Evolutionary conservation across 2,329 filamentous ascomycete species (phyloP), one percentile per base, ranked within the genome.

Genomic region (Trichoderma endophyticum): DNA sequence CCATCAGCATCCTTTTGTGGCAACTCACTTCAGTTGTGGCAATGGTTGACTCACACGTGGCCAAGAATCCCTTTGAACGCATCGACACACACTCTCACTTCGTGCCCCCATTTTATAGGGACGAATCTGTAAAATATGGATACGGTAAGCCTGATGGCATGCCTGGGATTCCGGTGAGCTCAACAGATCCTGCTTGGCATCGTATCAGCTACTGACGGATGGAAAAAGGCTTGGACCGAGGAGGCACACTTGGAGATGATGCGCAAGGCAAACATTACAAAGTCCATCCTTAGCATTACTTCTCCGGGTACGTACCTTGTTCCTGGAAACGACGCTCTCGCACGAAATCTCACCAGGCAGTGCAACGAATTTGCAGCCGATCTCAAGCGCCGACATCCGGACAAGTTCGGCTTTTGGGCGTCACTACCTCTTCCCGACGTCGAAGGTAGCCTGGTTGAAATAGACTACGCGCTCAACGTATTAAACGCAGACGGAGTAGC

Each of bases 271-370:
- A 83, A 84, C 73, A 86, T 90, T 73, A 77, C 77, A 5, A 86
- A 84, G 75, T 86, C 86, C 12, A 85, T 89, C 48, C 78, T 90
- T 11, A 87, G 85, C 75, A 84, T 89, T 76, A 86, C 84, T 6
- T 84, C 84, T 0, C 88, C 87, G 0, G 87, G 87, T 15, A 86
- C 84, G 0, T 79, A 86, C 72, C 79, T 89, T 0, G 34, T 26
- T 14, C 70, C 73, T 32, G 77, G 77, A 1, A 79, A 86, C 72
- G 74, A 81, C 57, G 12, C 8, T n/a, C 64, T 67, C 5, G 68
- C 75, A 1, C 77, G 85, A 3, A 74, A 75, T 1, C 61, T 75
- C 21, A 71, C 75, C 1, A 73, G 77, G 14, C 59, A 73, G 26
- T 70, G 63, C 26, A 84, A 84, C 68, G 77, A 79, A 18, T 77